Conservation (phyloP, 768 basidiomycete species). For the Mycena latifolia region DNA sequence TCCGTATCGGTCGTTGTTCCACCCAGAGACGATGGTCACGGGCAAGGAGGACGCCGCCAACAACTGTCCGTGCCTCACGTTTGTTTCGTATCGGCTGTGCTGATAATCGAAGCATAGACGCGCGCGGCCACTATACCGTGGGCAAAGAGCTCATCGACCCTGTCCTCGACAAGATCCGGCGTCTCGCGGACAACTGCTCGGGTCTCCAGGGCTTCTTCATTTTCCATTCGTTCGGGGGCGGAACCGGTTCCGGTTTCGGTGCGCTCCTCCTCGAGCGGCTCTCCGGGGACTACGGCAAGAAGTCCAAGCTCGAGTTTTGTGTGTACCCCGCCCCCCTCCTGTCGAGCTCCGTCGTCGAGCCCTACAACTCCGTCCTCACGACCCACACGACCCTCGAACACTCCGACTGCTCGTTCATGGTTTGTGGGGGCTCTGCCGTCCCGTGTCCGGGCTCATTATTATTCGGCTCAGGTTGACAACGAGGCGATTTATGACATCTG, state of each 20-base stretch:
- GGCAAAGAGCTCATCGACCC: too few relatives aligned
- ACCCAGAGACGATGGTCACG: conserved; percentile 97
- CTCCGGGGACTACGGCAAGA: too few relatives aligned
- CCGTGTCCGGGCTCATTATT: too few relatives aligned
- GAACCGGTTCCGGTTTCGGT: conserved; percentile 98
- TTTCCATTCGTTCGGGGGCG: conserved; percentile 99
- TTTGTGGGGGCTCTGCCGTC: conserved; percentile 12
- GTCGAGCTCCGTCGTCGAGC: conserved; percentile 96
- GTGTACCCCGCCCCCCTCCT: conserved; percentile 95
- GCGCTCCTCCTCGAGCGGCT: conserved; percentile 54
- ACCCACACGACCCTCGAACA: conserved; percentile 99
- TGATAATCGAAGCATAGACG: too few relatives aligned
- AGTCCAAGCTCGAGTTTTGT: conserved; percentile 40
- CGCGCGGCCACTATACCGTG: too few relatives aligned
- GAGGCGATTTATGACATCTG: conserved; percentile 99
- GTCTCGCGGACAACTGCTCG: conserved; percentile 94
- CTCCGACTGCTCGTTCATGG: conserved; percentile 99
- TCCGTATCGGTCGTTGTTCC: conserved; percentile 96
- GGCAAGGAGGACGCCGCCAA: conserved; percentile 99
- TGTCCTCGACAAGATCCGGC: conserved; percentile 78
- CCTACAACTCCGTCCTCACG: conserved; percentile 96
- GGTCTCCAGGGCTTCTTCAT: conserved; percentile 99
- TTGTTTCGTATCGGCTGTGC: too few relatives aligned
- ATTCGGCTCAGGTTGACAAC: conserved; percentile 90
- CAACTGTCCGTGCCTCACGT: conserved; percentile 76